Evolutionary conservation across 2,329 filamentous ascomycete species (phyloP), one percentile per base, ranked within the genome.

Genomic region (Ophiocordyceps robertsii): DNA sequence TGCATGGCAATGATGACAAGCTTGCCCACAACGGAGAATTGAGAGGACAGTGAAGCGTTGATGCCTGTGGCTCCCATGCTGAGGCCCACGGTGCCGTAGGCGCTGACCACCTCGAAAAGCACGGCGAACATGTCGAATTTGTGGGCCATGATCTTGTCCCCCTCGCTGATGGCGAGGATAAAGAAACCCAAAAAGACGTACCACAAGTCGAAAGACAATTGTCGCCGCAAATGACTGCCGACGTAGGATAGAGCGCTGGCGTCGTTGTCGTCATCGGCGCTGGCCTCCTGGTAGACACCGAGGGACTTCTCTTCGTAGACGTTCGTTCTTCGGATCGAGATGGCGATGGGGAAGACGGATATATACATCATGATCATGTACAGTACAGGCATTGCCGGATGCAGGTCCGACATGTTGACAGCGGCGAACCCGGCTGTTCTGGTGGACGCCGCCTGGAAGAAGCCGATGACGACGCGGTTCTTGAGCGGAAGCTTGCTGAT

Each of bases 291-390:
- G 55, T 83, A 88, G 29, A 93, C 77, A 6, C 86, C 86, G 0
- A 92, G 73, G 1, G 81, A 86, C 50, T 82, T 85, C 58, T 96
- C 90, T 62, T 95, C 90, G 66, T 96, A 96, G 3, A 95, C 90
- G 58, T 96, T 96, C 45, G 90, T 95, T 49, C 85, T 74, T 42
- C 90, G 87, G 53, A 96, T 84, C 7, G 85, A 92, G 54, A 96
- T 96, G 57, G 92, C 90, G 52, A 96, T 94, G 6, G 90, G 90
- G 53, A 95, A 94, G 46, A 95, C 85, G 44, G 89, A 95, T 47
- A 96, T 95, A 62, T 96, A 96, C 92, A 96, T 96, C 92, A 96
- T 96, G 61, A 96, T 81, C 62, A 96, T 69, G 65, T 95, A 96
- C 21, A 88, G 86, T 13, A 93, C 87, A 54, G 95, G 89, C 44